phyloP scores from a whole-genome alignment of 306 rosid genomes.

The Cercis canadensis region DNA sequence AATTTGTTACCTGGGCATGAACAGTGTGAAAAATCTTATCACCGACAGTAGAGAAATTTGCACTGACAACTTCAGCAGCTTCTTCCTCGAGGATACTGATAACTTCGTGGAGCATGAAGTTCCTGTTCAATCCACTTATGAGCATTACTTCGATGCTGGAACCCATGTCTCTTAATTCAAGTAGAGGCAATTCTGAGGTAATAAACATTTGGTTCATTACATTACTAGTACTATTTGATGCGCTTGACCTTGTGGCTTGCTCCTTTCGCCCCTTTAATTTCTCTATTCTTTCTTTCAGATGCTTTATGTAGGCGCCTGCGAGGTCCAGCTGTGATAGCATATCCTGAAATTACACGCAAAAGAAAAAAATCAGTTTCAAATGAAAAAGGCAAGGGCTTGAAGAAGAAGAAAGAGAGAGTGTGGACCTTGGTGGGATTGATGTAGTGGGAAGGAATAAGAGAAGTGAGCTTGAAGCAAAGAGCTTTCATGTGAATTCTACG shows the following conservation, averaged over 20 bases:
- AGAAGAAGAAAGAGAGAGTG: background rate
- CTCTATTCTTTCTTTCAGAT: conserved; percentile 57
- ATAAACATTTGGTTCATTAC: background rate
- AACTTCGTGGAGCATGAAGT: conserved; percentile 60
- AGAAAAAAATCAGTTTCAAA: too few species aligned
- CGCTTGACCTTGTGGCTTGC: conserved; percentile 32
- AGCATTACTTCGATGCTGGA: conserved; percentile 59
- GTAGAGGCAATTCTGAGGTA: conserved; percentile 41
- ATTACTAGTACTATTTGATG: background rate
- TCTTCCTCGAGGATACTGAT: conserved; percentile 67
- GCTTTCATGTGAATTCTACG: conserved; percentile 77
- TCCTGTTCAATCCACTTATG: conserved; percentile 56
- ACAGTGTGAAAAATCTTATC: conserved; percentile 57
- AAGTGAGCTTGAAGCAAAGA: conserved; percentile 66
- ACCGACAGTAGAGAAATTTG: conserved; percentile 49
- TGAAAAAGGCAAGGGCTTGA: too few species aligned
- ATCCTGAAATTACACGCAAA: too few species aligned
- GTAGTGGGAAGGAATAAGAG: conserved; percentile 61
- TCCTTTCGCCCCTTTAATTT: conserved; percentile 55
- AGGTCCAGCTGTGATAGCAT: conserved; percentile 52
- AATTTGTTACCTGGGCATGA: conserved; percentile 62
- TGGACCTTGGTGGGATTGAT: conserved; percentile 52
- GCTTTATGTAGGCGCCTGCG: conserved; percentile 56
- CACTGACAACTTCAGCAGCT: conserved; percentile 72
- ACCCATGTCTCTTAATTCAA: conserved; percentile 59